A percentile compares a stretch with the other conserved stretches of the same genome.
These are phyloP conservation scores for Sporisorium graminicola DNA, from an alignment of 1,284 basidiomycete genomes.

Conservation along the genomic window DNA sequence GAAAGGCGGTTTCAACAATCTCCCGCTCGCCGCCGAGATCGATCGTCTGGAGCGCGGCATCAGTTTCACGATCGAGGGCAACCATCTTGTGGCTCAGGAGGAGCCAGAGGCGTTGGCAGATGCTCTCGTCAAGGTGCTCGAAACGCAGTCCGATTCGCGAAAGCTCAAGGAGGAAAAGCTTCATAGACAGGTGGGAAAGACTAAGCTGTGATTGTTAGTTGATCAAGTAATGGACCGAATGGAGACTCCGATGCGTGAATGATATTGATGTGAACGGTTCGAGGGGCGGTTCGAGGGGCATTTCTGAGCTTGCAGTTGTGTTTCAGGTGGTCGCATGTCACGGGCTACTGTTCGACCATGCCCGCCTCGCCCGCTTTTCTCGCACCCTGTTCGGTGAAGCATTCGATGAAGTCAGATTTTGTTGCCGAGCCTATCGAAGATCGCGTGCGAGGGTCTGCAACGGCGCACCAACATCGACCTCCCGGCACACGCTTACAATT, in stretches of 20 bases:
- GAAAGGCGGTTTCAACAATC: slow-evolving; percentile 38
- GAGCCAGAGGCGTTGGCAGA: slow-evolving; percentile 42
- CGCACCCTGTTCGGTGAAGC: neutral
- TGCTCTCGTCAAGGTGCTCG: slow-evolving; percentile 29
- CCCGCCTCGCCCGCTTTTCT: neutral
- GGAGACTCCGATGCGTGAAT: neutral
- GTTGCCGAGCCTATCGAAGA: neutral
- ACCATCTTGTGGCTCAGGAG: slow-evolving; percentile 63
- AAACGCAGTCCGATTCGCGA: slow-evolving; percentile 22
- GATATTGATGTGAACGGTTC: neutral
- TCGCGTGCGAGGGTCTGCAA: neutral
- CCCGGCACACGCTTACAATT: neutral
- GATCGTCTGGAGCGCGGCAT: slow-evolving; percentile 30
- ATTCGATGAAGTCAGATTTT: neutral
- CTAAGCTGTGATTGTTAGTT: slow-evolving; percentile 17
- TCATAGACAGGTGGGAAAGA: slow-evolving; percentile 25
- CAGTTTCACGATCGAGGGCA: slow-evolving; percentile 36
- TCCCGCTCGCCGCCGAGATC: slow-evolving; percentile 28
- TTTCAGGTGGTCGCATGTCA: neutral
- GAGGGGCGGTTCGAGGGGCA: neutral
- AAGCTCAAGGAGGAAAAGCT: slow-evolving; percentile 40
- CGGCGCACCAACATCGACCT: neutral
- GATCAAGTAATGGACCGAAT: neutral
- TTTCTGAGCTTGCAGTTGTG: neutral
- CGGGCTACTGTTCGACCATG: neutral